phyloP scores from a whole-genome alignment of 805 yeast species.

The Yamadazyma kitorensis region DNA sequence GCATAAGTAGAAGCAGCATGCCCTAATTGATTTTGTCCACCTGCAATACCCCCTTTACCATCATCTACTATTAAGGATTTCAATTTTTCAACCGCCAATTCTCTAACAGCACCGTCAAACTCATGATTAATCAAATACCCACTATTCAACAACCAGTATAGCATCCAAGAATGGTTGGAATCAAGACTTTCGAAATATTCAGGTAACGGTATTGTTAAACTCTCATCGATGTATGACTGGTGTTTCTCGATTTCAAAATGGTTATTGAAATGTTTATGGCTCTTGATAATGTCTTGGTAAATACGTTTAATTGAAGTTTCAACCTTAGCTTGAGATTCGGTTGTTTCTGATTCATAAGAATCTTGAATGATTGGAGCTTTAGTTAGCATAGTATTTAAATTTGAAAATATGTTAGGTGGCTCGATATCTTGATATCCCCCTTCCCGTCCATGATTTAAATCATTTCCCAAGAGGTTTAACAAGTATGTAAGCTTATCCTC shows the following conservation, averaged over 20 bases:
- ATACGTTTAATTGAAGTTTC: slow-evolving; percentile 26
- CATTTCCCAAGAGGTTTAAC: slow-evolving; percentile 18
- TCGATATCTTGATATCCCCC: slow-evolving; percentile 14
- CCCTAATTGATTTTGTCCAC: slow-evolving; percentile 78
- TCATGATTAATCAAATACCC: slow-evolving; percentile 16
- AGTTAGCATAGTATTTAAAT: slow-evolving; percentile 12
- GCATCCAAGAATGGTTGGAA: slow-evolving; percentile 90
- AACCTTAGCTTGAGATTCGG: slow-evolving; percentile 33
- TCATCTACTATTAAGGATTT: slow-evolving; percentile 23
- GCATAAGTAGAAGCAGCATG: slow-evolving; percentile 89
- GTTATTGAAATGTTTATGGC: slow-evolving; percentile 10
- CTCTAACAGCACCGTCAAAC: neutral
- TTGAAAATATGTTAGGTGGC: slow-evolving; percentile 10
- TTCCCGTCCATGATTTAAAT: slow-evolving; percentile 1
- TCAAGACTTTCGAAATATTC: slow-evolving; percentile 56
- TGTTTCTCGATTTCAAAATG: slow-evolving; percentile 35
- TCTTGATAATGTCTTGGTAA: slow-evolving; percentile 20
- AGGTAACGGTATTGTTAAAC: slow-evolving; percentile 44
- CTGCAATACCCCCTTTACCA: slow-evolving; percentile 66
- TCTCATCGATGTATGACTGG: slow-evolving; percentile 37
- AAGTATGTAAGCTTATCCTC: slow-evolving; percentile 16
- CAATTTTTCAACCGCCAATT: slow-evolving; percentile 19
- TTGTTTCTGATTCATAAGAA: slow-evolving; percentile 32
- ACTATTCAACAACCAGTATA: slow-evolving; percentile 76
- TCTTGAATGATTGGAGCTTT: slow-evolving; percentile 18